Percentiles rank a stretch among this genome's conserved stretches.
phyloP scores from a whole-genome alignment of 2,329 filamentous ascomycete species.

The Moelleriella libera region DNA sequence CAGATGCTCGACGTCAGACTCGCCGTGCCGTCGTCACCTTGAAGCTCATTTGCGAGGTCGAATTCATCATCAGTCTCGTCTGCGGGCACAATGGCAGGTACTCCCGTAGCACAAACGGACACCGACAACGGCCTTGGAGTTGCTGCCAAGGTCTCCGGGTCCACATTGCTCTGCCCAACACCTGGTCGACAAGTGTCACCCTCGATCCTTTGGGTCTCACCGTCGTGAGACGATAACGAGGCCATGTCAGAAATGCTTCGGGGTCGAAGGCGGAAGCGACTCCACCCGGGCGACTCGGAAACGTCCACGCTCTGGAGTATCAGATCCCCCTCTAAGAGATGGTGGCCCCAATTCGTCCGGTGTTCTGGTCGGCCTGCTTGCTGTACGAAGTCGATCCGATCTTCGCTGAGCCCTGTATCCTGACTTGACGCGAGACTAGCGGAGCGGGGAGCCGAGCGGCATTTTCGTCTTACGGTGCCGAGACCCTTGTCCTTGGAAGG shows the following conservation, averaged over 20 bases:
- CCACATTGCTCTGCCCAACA: neutral
- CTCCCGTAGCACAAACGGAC: constrained; percentile 1
- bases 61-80: constrained; percentile 3
- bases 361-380: neutral
- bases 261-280: neutral
- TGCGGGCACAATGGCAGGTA: constrained; percentile 1
- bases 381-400: neutral
- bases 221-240: neutral
- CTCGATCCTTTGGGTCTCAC: neutral
- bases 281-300: neutral
- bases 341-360: neutral
- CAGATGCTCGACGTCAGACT: constrained; percentile 6
- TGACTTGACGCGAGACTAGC: neutral
- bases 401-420: neutral
- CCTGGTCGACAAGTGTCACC: neutral
- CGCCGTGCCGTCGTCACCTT: constrained; percentile 1
- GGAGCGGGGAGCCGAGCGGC: neutral
- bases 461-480: neutral
- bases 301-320: neutral
- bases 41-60: constrained; percentile 1
- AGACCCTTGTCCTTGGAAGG: neutral
- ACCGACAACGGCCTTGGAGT: neutral
- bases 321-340: neutral
- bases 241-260: neutral
- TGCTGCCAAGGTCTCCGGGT: neutral